phyloP scores from a whole-genome alignment of 805 yeast genomes.

The Phaffomyces thermotolerans region DNA sequence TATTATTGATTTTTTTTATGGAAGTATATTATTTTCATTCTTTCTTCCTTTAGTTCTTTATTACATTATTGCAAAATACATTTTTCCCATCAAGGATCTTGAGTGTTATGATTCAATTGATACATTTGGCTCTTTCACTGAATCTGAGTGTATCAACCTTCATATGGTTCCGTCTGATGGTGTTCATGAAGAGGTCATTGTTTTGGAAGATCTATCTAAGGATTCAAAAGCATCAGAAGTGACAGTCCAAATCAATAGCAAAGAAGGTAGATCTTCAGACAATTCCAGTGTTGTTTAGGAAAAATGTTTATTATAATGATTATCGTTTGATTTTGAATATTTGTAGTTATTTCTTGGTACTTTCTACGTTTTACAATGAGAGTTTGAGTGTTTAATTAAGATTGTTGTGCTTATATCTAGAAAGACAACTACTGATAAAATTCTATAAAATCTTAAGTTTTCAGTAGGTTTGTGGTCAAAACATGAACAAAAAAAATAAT shows the following conservation, averaged over 20 bases:
- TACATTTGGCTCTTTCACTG: constrained; percentile 24
- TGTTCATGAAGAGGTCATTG: constrained; percentile 5
- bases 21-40: constrained; percentile 26
- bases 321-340: background rate
- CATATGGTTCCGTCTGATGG: constrained; percentile 19
- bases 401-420: no score
- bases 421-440: no score
- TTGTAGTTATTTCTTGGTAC: background rate
- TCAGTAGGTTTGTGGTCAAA: no score
- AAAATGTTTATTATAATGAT: background rate
- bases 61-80: constrained; percentile 18
- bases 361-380: no score
- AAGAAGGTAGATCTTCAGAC: constrained; percentile 2
- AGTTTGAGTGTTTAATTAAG: no score
- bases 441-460: no score
- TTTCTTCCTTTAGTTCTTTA: constrained; percentile 24
- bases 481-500: no score
- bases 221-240: background rate
- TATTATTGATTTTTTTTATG: constrained; percentile 24
- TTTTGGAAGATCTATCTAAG: constrained; percentile 3
- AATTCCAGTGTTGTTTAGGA: background rate
- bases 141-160: constrained; percentile 21
- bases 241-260: background rate
- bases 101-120: constrained; percentile 20
- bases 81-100: constrained; percentile 20